These are phyloP conservation scores for Postia placenta DNA, from an alignment of 768 basidiomycete species.

Conservation along the genomic window DNA sequence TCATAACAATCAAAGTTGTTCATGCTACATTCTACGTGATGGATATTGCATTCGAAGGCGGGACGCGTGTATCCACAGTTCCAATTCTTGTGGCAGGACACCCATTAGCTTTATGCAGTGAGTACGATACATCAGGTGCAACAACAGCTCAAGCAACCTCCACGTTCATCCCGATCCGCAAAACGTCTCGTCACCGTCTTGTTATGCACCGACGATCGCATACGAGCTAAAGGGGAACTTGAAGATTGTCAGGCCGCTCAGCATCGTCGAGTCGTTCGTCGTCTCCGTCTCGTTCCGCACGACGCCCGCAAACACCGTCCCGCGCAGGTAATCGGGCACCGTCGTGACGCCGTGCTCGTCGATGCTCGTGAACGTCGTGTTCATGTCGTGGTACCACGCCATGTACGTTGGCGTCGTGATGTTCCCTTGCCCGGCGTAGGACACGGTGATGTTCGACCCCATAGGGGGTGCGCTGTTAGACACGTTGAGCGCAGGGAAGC, in stretches of 20 bases:
- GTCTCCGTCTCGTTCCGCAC: slow-evolving; percentile 31
- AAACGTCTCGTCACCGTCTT: no score
- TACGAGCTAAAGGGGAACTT: slow-evolving; percentile 11
- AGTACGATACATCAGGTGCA: no score
- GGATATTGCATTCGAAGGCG: no score
- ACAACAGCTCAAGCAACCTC: no score
- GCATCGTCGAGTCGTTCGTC: slow-evolving; percentile 32
- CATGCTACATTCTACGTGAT: no score
- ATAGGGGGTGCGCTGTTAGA: slow-evolving; percentile 22
- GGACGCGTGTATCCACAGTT: no score
- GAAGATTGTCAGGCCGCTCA: slow-evolving; percentile 50
- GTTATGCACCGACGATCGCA: no score
- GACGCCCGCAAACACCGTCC: slow-evolving; percentile 44
- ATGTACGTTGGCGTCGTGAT: slow-evolving; percentile 25
- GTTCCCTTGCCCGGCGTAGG: slow-evolving; percentile 7
- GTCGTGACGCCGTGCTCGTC: slow-evolving; percentile 23
- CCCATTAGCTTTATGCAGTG: no score
- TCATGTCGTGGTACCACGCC: slow-evolving; percentile 45
- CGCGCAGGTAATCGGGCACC: slow-evolving; percentile 38
- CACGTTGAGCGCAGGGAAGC: slow-evolving; percentile 38
- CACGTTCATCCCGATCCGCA: no score
- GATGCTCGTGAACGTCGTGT: slow-evolving; percentile 34
- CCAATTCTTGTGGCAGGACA: no score
- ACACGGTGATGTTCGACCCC: slow-evolving; percentile 25
- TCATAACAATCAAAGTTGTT: no score